phyloP scores from a whole-genome alignment of 371 early-diverging fungal genomes.

The Mortierella sp. region DNA sequence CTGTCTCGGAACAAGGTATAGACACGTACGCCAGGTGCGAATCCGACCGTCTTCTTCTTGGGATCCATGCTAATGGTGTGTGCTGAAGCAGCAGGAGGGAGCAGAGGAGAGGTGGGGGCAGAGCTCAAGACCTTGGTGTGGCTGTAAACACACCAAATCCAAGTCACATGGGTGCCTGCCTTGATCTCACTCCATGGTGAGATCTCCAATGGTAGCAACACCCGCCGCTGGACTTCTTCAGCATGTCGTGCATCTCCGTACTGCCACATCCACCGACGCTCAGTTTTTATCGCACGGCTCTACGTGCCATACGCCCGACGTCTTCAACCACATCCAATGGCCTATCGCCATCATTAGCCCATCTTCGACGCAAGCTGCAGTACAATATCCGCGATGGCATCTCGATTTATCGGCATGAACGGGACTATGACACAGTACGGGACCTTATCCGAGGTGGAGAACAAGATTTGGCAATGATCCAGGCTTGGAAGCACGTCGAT shows the following conservation, averaged over 20 bases:
- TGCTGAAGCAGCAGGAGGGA: neutral
- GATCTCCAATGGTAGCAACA: no score
- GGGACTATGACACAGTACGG: slow-evolving; percentile 9
- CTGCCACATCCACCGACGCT: slow-evolving; percentile 44
- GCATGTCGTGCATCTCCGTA: slow-evolving; percentile 17
- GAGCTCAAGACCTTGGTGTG: no score
- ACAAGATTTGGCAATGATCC: slow-evolving; percentile 43
- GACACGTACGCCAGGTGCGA: slow-evolving; percentile 48
- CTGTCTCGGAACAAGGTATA: neutral
- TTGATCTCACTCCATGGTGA: neutral
- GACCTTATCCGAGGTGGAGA: slow-evolving; percentile 31
- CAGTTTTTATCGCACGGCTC: slow-evolving; percentile 40
- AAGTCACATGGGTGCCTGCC: no score
- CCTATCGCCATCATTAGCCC: slow-evolving; percentile 23
- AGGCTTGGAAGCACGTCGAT: slow-evolving; percentile 40
- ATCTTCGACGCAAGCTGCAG: slow-evolving; percentile 35
- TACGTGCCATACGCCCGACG: slow-evolving; percentile 17
- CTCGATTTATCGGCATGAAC: slow-evolving; percentile 38
- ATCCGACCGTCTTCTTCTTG: slow-evolving; percentile 55
- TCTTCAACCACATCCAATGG: slow-evolving; percentile 3
- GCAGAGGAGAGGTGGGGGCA: neutral
- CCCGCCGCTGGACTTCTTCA: no score
- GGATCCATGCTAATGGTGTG: slow-evolving; percentile 38
- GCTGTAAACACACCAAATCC: no score
- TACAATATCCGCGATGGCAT: slow-evolving; percentile 51